phyloP scores from a whole-genome alignment of 306 rosid species.

The Quercus glauca region DNA sequence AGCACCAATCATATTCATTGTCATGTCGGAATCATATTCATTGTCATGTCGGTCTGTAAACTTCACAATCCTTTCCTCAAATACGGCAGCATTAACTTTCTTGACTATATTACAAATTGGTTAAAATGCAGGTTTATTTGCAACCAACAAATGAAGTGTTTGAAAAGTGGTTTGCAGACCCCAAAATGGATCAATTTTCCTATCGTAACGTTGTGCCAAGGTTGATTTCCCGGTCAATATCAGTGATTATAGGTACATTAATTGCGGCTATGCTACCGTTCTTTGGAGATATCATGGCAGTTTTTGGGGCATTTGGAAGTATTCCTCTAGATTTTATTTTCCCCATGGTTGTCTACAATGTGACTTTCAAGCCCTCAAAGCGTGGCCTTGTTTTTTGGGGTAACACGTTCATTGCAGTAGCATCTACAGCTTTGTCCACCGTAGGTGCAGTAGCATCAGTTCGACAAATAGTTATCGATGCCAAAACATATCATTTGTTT shows the following conservation, averaged over 20 bases:
- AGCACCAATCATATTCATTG: no score
- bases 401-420: constrained; percentile 52
- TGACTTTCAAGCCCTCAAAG: constrained; percentile 78
- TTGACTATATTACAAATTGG: constrained; percentile 4
- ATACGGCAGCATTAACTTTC: neutral
- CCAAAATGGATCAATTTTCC: constrained; percentile 58
- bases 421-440: constrained; percentile 44
- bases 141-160: constrained; percentile 79
- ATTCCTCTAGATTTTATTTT: constrained; percentile 79
- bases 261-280: constrained; percentile 86
- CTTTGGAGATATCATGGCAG: constrained; percentile 75
- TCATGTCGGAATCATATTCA: no score
- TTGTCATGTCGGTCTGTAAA: no score
- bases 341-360: constrained; percentile 73
- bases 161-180: constrained; percentile 60
- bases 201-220: constrained; percentile 59
- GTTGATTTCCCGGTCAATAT: constrained; percentile 49
- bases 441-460: constrained; percentile 71
- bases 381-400: constrained; percentile 45
- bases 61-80: neutral
- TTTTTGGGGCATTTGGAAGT: constrained; percentile 78
- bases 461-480: constrained; percentile 69
- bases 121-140: constrained; percentile 54
- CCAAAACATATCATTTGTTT: constrained; percentile 57
- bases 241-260: constrained; percentile 55